Base-by-base conservation (phyloP, 306 rosid species). In the Sindora glabra region DNA sequence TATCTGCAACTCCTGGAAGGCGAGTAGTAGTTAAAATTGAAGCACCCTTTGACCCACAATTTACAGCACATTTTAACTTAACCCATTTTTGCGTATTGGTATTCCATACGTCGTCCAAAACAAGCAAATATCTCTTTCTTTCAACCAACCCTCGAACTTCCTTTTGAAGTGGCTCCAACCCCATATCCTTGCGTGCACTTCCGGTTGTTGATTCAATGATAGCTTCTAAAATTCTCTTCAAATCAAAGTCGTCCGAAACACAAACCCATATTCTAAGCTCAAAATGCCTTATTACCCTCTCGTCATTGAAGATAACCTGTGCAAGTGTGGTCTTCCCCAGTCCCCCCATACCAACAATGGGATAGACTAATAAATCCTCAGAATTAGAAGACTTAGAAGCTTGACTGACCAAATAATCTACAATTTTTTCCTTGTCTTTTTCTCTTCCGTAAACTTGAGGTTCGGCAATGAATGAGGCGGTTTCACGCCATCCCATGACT, bases 31-130 rank as follows among this genome's bases (percentile, higher is more conserved):
- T 73, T 15, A 73, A 3, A 37, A 78, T 9, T 8, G 57, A 52
- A 62, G 64, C 15, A 5, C 79, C 79, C 3, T 16, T 41, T 24
- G 66, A 59, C 16, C 69, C 73, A 46, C 66, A 69, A 2, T 11
- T 48, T 26, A 78, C 14, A 1, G 58, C 32, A 22, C 8, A 13
- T 22, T 39, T 78, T 66, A 78, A 15, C 32, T 5, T 27, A 24
- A 40, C 73, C 79, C 76, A 73, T n/a, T 67, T 24, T 18, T 49
- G 60, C 9, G 50, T 59, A 25, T 70, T 58, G 1, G 65, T 74
- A 54, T 62, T 74, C 79, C 79, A 73, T 21, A 78, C 62, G 27
- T 73, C 79, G 12, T 78, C 79, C 8, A 78, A 42, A 25, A 78
- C 76, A 13, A 78, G 47, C 2, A 77, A 33, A 42, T 36, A 73